Evolutionary conservation across 345 rosid species (phyloP).

Genomic region (Carallia brachiata): DNA sequence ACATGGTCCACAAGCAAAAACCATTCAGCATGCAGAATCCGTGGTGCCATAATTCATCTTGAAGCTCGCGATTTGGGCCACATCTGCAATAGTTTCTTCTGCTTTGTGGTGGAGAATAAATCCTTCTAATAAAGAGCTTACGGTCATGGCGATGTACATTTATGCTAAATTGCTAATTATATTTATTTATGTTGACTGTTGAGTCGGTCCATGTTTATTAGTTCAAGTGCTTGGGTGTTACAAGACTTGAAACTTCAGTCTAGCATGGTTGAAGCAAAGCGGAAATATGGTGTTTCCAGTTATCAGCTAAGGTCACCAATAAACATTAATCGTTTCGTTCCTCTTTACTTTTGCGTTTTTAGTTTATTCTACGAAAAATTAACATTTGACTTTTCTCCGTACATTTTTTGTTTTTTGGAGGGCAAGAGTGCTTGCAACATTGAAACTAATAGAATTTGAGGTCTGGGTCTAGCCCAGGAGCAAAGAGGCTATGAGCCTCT

Average conservation of each 20-base stretch:
- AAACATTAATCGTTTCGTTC: too few species aligned
- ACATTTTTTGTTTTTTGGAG: too few species aligned
- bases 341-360: too few species aligned
- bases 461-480: too few species aligned
- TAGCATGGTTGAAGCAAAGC: not conserved
- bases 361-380: too few species aligned
- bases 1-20: conserved; percentile 2
- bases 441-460: too few species aligned
- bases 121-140: not conserved
- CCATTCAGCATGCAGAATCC: conserved; percentile 8
- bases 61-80: not conserved
- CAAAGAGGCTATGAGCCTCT: too few species aligned
- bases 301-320: too few species aligned
- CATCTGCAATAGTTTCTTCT: not conserved
- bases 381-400: too few species aligned
- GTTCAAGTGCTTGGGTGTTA: not conserved
- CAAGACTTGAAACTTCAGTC: too few species aligned
- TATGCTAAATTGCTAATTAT: not conserved
- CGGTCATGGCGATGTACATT: not conserved
- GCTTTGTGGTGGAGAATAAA: not conserved
- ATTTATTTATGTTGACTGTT: not conserved
- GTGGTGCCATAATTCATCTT: not conserved
- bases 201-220: not conserved
- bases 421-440: too few species aligned
- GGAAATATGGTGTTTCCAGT: too few species aligned